Conservation (phyloP, 116 monocot genomes). For the Phalaenopsis hybrid region DNA sequence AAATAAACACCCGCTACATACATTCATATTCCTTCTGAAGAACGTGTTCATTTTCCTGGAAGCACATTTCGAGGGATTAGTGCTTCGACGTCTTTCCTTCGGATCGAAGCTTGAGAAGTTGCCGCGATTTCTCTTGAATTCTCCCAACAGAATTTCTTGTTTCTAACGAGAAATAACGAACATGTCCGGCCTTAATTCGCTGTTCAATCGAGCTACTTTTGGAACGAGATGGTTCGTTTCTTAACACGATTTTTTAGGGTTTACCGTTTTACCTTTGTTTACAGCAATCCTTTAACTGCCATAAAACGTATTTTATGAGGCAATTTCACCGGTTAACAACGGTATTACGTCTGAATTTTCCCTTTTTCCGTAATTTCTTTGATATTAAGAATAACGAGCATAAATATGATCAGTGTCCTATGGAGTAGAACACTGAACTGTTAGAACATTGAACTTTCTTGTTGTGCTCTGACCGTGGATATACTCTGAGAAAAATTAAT, state of each 20-base stretch:
- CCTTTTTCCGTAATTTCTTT: not conserved
- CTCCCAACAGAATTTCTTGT: not conserved
- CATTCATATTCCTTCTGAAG: too few species aligned
- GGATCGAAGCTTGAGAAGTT: not conserved
- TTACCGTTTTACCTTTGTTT: not conserved
- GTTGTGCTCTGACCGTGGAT: not conserved
- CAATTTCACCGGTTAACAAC: not conserved
- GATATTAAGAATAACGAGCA: not conserved
- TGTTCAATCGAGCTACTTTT: slow-evolving; percentile 68
- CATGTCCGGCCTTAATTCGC: slow-evolving; percentile 69
- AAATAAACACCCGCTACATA: too few species aligned
- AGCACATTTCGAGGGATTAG: not conserved
- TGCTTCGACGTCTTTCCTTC: not conserved
- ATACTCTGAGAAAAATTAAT: not conserved
- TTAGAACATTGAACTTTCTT: not conserved
- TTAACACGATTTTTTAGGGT: not conserved
- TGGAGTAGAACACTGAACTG: not conserved
- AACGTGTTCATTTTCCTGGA: too few species aligned
- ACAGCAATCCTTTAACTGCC: not conserved
- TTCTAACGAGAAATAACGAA: not conserved
- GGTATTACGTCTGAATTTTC: not conserved
- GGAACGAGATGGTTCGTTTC: slow-evolving; percentile 66
- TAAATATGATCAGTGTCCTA: not conserved
- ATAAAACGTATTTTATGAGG: not conserved
- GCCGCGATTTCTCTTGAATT: not conserved